phyloP scores from a whole-genome alignment of 352 stramenopile genomes.

The Globisporangium okanoganense region DNA sequence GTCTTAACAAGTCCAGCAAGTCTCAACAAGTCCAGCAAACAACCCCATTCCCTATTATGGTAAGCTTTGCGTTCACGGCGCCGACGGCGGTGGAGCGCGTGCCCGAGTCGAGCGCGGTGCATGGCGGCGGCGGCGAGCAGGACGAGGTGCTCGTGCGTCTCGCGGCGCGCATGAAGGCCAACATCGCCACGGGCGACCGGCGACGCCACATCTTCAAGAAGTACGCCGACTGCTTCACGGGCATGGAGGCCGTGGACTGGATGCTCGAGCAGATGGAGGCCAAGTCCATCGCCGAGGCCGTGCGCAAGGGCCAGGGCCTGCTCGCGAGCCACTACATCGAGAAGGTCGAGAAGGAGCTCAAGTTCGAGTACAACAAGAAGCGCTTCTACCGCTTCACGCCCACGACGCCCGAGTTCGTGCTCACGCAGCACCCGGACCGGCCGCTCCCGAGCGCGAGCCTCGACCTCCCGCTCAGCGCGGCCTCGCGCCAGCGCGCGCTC shows the following conservation, averaged over 20 bases:
- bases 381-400: conserved; percentile 76
- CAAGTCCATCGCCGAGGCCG: conserved; percentile 71
- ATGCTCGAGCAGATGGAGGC: conserved; percentile 86
- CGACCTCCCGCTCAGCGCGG: conserved; percentile 60
- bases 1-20: conserved; percentile 3
- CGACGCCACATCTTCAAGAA: conserved; percentile 78
- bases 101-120: conserved; percentile 35
- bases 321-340: conserved; percentile 68
- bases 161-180: conserved; percentile 76
- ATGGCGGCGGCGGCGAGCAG: conserved; percentile 48
- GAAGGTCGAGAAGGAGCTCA: conserved; percentile 79
- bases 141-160: conserved; percentile 68
- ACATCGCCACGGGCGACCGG: conserved; percentile 67
- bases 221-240: conserved; percentile 78
- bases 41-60: neutral
- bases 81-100: conserved; percentile 39
- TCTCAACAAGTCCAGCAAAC: neutral
- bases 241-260: conserved; percentile 84
- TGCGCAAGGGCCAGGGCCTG: conserved; percentile 76
- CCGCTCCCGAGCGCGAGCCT: conserved; percentile 49
- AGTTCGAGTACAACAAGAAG: conserved; percentile 84
- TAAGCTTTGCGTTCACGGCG: conserved; percentile 19
- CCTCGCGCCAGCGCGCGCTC: conserved; percentile 50
- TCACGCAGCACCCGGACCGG: conserved; percentile 24
- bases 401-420: conserved; percentile 74